Percentiles rank a stretch among this genome's conserved stretches.
Evolutionary conservation across 208 protist genomes (phyloP).

Genomic region (Trypanosoma vivax): DNA sequence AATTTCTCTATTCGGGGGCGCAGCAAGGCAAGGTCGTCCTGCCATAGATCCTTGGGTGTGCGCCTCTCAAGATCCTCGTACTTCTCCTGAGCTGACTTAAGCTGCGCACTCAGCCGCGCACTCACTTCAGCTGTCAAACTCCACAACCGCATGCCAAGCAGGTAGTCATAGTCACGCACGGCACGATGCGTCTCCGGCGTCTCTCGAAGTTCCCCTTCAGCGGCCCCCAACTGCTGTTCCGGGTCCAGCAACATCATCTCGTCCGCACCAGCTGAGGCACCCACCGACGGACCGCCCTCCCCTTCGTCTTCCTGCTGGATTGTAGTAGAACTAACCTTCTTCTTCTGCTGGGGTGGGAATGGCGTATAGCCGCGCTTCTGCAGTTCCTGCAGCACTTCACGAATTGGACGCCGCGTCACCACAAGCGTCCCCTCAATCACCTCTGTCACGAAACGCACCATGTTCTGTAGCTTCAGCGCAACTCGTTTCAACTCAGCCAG

Average conservation of each 20-base stretch:
- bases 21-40: slow-evolving; percentile 79
- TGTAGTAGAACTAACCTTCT: slow-evolving; percentile 73
- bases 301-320: slow-evolving; percentile 30
- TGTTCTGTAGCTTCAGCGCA: slow-evolving; percentile 94
- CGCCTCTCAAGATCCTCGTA: slow-evolving; percentile 64
- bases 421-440: slow-evolving; percentile 93
- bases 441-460: slow-evolving; percentile 97
- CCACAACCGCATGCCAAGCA: slow-evolving; percentile 98
- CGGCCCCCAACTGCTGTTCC: no score
- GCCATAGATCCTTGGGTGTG: slow-evolving; percentile 84
- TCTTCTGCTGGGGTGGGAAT: slow-evolving; percentile 80
- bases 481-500: slow-evolving; percentile 76
- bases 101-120: slow-evolving; percentile 84
- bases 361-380: slow-evolving; percentile 77
- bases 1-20: slow-evolving; percentile 41
- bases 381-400: slow-evolving; percentile 92
- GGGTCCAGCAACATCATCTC: no score
- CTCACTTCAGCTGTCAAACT: slow-evolving; percentile 96
- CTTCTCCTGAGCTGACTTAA: slow-evolving; percentile 68
- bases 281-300: slow-evolving; percentile 24
- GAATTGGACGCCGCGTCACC: slow-evolving; percentile 90
- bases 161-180: slow-evolving; percentile 96
- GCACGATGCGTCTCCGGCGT: slow-evolving; percentile 55
- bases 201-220: no score
- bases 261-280: slow-evolving; percentile 8